Percentiles rank a stretch among this genome's conserved stretches.
Evolutionary conservation across 2,329 filamentous ascomycete species (phyloP).

Genomic region (Botrytis paeoniae): DNA sequence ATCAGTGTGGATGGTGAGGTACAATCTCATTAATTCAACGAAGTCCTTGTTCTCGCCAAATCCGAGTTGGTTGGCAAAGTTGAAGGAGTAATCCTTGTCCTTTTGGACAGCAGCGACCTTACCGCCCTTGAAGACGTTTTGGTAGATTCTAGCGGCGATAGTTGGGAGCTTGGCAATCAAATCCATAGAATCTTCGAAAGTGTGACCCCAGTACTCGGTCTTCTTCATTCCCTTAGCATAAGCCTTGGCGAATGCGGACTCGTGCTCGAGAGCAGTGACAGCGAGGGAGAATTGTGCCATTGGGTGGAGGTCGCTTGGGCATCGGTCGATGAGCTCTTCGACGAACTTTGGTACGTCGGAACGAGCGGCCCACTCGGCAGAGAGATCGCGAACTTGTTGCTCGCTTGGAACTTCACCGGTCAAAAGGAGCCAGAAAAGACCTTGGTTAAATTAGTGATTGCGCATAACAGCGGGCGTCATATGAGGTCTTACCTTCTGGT

Average conservation of each 20-base stretch:
- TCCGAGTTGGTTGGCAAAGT: slow-evolving; percentile 99
- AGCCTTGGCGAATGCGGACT: slow-evolving; percentile 95
- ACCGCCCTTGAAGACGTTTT: slow-evolving; percentile 99
- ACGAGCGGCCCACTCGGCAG: slow-evolving; percentile 97
- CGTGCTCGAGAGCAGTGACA: slow-evolving; percentile 96
- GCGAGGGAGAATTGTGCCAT: slow-evolving; percentile 99
- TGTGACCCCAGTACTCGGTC: slow-evolving; percentile 99
- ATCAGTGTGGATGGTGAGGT: slow-evolving; percentile 99
- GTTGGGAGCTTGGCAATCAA: slow-evolving; percentile 99
- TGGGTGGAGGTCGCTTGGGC: slow-evolving; percentile 96
- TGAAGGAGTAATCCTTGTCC: slow-evolving; percentile 99
- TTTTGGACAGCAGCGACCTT: slow-evolving; percentile 95
- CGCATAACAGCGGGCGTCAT: neutral
- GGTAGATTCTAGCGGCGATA: slow-evolving; percentile 98
- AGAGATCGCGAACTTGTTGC: slow-evolving; percentile 97
- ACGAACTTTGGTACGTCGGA: slow-evolving; percentile 97
- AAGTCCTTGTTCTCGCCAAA: slow-evolving; percentile 96
- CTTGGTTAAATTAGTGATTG: slow-evolving; percentile 40
- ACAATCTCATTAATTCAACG: slow-evolving; percentile 95
- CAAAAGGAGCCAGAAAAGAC: slow-evolving; percentile 99
- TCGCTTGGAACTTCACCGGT: slow-evolving; percentile 96
- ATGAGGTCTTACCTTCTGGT: slow-evolving; percentile 66
- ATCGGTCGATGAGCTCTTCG: slow-evolving; percentile 99
- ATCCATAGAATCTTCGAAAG: slow-evolving; percentile 99
- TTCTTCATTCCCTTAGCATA: slow-evolving; percentile 99